Evolutionary conservation across 2,329 filamentous ascomycete genomes (phyloP), one percentile per base, ranked within the genome.

Genomic region (Colletotrichum nymphaeae): DNA sequence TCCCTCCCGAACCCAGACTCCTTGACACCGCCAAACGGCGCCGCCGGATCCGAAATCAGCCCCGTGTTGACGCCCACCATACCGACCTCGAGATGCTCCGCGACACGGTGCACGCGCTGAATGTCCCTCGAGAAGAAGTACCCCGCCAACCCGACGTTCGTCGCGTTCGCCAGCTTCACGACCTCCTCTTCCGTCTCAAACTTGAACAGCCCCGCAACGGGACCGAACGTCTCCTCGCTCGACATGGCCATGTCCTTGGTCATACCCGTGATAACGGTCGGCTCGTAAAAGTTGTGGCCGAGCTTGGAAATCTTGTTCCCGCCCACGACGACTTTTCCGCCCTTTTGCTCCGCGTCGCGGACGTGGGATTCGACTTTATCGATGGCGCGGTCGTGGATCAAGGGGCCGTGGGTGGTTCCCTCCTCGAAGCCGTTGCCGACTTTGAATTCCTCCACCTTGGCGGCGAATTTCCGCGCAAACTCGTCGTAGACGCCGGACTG

Each of bases 101-200:
- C 90, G 0, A 94, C 88, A 60, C 92, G 86, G 77, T 86, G 84
- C 32, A 90, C 87, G 7, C 92, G 84, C 78, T 88, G 85, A 14
- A 93, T 74, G 78, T 93, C 89, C 63, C 85, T 83, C 6, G 90
- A 95, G 87, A 94, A 98, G 86, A 99, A 98, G 85, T 98, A 98
- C 1, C 94, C 96, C 0, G 96, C 97, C 46, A 99, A 88, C 1
- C 97, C 97, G 49, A 98, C 95, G 65, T 96, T 92, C 1, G 94
- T 88, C 55, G 86, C 83, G 83, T 99, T 99, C 4, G 97, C 96
- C 76, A 96, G 84, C 75, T 89, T 87, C 35, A 98, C 91, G 5
- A 98, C 97, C 79, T 98, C 95, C 66, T 93, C 92, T 84, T 98
- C 97, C 0, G 93, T 95, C 59, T 94, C 90, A 80, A 98, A 99